These are phyloP conservation scores for Leccinellum luteum DNA, from an alignment of 768 basidiomycete species.

Conservation along the genomic window DNA sequence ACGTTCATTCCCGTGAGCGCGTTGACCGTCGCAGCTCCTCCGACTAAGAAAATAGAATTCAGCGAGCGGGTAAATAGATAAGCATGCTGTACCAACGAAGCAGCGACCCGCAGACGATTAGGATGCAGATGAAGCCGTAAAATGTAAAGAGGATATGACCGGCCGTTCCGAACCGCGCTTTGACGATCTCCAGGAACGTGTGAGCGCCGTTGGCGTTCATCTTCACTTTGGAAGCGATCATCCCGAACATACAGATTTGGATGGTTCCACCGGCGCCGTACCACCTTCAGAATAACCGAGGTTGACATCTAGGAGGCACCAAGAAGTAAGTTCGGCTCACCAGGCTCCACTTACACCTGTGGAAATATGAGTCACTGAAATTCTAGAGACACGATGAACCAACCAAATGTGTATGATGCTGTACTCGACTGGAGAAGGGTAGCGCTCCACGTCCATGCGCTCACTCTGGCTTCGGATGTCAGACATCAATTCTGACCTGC, in stretches of 20 bases:
- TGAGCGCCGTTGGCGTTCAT: constrained; percentile 57
- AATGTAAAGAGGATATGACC: constrained; percentile 51
- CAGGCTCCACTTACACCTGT: constrained; percentile 49
- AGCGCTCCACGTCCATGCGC: constrained; percentile 58
- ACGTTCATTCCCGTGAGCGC: constrained; percentile 46
- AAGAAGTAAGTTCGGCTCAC: constrained; percentile 20
- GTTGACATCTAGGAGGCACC: neutral
- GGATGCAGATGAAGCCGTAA: constrained; percentile 49
- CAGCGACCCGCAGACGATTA: constrained; percentile 50
- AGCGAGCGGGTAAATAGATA: neutral
- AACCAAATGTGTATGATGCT: constrained; percentile 47
- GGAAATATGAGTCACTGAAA: neutral
- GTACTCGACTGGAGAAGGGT: constrained; percentile 54
- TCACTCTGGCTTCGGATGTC: constrained; percentile 33
- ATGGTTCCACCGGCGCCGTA: constrained; percentile 52
- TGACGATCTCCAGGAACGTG: constrained; percentile 58
- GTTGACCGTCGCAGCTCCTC: constrained; percentile 45
- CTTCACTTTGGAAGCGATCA: constrained; percentile 56
- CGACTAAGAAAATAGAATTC: constrained; percentile 26
- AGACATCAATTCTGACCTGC: neutral
- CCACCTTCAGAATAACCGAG: constrained; percentile 34
- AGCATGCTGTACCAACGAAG: constrained; percentile 35
- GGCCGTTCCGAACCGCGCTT: constrained; percentile 44
- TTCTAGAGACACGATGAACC: neutral
- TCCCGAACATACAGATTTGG: constrained; percentile 51